Evolutionary conservation across 2,329 filamentous ascomycete genomes (phyloP).

Genomic region (Aspergillus brunneoviolaceus): DNA sequence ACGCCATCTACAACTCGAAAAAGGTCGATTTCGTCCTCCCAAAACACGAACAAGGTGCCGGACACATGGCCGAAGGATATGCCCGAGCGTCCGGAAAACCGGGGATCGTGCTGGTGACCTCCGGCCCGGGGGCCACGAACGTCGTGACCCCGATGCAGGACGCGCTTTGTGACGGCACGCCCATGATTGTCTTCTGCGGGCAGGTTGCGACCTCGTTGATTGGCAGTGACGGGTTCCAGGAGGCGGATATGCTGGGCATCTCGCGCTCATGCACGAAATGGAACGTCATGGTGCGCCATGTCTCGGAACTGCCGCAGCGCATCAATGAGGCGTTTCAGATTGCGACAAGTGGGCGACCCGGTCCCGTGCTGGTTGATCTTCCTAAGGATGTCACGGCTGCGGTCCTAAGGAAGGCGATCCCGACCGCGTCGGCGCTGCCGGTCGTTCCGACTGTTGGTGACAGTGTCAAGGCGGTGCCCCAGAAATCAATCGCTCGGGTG

Average conservation of each 20-base stretch:
- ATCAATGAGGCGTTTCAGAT: background rate
- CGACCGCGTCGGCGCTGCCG: background rate
- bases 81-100: conserved; percentile 90
- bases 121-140: conserved; percentile 93
- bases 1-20: conserved; percentile 97
- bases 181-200: conserved; percentile 91
- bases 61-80: conserved; percentile 98
- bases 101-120: conserved; percentile 94
- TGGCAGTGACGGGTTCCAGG: conserved; percentile 94
- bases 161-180: conserved; percentile 90
- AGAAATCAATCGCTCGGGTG: background rate
- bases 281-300: background rate
- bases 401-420: background rate
- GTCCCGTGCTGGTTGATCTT: background rate
- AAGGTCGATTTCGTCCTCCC: conserved; percentile 96
- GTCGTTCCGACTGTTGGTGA: background rate
- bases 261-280: background rate
- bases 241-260: conserved; percentile 38
- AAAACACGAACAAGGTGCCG: conserved; percentile 94
- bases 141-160: conserved; percentile 96
- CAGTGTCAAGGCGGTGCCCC: background rate
- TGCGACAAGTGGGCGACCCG: background rate
- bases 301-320: background rate
- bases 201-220: conserved; percentile 90
- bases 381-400: background rate